These are phyloP conservation scores for Venturia oleaginea DNA, from an alignment of 2,329 filamentous ascomycete species.

Conservation along the genomic window DNA sequence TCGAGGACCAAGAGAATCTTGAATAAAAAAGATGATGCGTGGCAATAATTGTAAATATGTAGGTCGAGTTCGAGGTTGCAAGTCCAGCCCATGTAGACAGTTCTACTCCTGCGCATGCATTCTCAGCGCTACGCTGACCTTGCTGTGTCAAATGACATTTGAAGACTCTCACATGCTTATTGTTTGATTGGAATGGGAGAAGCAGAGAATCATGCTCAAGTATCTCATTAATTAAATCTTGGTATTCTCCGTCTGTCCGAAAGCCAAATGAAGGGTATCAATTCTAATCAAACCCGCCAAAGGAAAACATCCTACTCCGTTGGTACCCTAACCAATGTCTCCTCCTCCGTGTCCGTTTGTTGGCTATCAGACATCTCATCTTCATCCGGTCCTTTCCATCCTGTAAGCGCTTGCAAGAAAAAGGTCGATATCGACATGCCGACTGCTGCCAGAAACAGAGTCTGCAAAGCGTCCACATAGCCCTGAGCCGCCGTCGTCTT, in stretches of 20 bases:
- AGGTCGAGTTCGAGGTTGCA: too few relatives aligned
- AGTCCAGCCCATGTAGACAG: too few relatives aligned
- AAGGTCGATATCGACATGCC: constrained; percentile 41
- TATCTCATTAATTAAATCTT: background rate
- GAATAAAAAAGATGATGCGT: too few relatives aligned
- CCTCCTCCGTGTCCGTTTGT: background rate
- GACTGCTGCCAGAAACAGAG: constrained; percentile 44
- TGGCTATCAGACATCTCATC: constrained; percentile 1
- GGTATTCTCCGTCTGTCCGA: background rate
- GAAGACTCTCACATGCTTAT: too few relatives aligned
- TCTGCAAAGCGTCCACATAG: constrained; percentile 46
- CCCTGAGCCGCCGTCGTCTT: constrained; percentile 42
- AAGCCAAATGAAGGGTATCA: background rate
- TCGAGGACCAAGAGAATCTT: too few relatives aligned
- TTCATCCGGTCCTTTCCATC: constrained; percentile 38
- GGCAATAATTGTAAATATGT: too few relatives aligned
- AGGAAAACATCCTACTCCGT: background rate
- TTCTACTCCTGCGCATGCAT: too few relatives aligned
- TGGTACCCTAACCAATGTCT: background rate
- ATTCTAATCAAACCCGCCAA: background rate
- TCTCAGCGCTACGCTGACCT: too few relatives aligned
- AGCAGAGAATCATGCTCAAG: too few relatives aligned
- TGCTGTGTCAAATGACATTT: too few relatives aligned
- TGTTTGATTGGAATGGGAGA: too few relatives aligned
- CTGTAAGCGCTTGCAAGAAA: constrained; percentile 48